Base-by-base conservation (phyloP, 306 rosid species). In the Myrica gale region DNA sequence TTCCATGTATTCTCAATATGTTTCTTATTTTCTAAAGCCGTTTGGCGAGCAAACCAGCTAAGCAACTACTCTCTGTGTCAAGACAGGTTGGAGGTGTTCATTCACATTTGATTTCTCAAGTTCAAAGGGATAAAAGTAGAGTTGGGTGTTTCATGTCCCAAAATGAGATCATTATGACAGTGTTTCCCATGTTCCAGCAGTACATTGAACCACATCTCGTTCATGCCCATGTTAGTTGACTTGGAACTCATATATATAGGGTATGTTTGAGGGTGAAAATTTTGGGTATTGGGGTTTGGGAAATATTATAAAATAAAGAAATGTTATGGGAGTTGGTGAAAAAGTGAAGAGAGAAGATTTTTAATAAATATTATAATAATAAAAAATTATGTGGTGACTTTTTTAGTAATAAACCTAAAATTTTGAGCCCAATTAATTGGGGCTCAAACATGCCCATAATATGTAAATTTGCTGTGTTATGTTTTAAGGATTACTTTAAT, bases 61-160 rank as follows among this genome's bases (percentile, higher is more conserved):
- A 50, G 75, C 23, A 69, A 73, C 32, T 67, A 71, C 10, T 73
- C 69, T 71, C 70, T 78, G 16, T 39, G 74, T 74, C 47, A 77
- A 84, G 84, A 87, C 87, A 95, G 99, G 93, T 95, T 73, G 99
- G 99, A 62, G 99, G 99, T 69, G 99, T 95, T 84, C 99, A 95
- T 85, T 95, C 99, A 3, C 99, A 95, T 90, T 89, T 95, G 75
- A 89, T 95, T 84, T 92, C 99, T 84, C 89, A 98, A 75, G 99
- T 95, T 81, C 99, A 95, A 86, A 90, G 99, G 85, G 99, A 95
- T 76, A 95, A 95, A 89, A 89, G 98, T 80, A 85, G 90, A 83
- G 88, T 89, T 80, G 99, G 99, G 62, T 89, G 90, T 83, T 95
- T 92, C 79, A 82, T 90, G 88, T 87, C 98, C 66, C 99, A 95